Evolutionary conservation across 179 eudicot genomes (phyloP), one percentile per base, ranked within the genome.

Genomic region (Silene noctiflora): DNA sequence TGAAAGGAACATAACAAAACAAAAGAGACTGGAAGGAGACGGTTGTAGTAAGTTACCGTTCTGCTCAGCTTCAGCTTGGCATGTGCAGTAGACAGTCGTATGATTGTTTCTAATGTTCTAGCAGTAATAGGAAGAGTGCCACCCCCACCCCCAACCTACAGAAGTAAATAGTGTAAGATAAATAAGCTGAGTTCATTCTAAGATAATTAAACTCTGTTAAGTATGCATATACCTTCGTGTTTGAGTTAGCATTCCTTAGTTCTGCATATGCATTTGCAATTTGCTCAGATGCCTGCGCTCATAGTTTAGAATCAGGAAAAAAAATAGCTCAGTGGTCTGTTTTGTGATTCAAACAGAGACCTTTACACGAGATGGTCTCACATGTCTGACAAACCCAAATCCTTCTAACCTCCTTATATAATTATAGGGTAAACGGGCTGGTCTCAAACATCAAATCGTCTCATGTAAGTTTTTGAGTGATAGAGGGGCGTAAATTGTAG

Each of bases 41-140:
- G 11, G 56, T 69, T 63, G 6, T 21, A 65, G 68, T 31, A 25
- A 71, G 25, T 68, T 85, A 95, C 99, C 92, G 91, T 89, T 89
- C 88, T 89, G 86, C 91, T 88, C 81, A 93, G 81, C 85, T 85
- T 96, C 76, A 96, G 90, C 81, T 91, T 96, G 75, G 99, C 98
- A 87, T 96, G 98, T 13, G 99, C 99, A 81, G 99, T 96, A n/a
- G 99, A 96, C 67, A 96, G 91, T 42, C 99, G 88, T 68, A 96
- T 96, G 22, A 96, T 96, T 75, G 99, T 96, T 80, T 96, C 98
- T 72, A 96, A 84, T 69, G 97, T 96, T 91, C 97, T 90, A 75
- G 99, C 98, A 75, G 99, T 96, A 75, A 96, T 93, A 71, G 99
- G 98, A 81, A 96, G 97, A 46, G 99, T 96, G 75, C 99, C 99